A percentile compares a stretch with the other conserved stretches of the same genome.
phyloP scores from a whole-genome alignment of 1,284 basidiomycete genomes.

The Ceratobasidium sp. region DNA sequence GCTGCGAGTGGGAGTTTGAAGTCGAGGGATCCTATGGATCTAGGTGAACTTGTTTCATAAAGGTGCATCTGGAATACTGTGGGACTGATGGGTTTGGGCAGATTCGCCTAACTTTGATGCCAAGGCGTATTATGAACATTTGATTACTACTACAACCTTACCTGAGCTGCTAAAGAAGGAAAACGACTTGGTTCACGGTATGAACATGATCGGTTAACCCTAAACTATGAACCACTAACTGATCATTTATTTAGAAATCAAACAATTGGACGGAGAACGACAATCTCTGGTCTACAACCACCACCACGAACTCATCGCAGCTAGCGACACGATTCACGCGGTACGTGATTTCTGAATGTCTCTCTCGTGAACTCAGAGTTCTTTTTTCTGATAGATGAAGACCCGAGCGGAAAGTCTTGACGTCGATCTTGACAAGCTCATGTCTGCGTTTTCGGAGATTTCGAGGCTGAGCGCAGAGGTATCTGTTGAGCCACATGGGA shows the following conservation, averaged over 20 bases:
- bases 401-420: constrained; percentile 85
- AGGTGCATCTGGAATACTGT: no score
- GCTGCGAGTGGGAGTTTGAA: constrained; percentile 72
- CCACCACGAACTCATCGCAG: constrained; percentile 93
- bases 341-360: constrained; percentile 62
- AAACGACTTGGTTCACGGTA: constrained; percentile 81
- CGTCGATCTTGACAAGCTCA: constrained; percentile 82
- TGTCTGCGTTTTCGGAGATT: constrained; percentile 85
- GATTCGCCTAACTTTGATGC: constrained; percentile 87
- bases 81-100: constrained; percentile 54
- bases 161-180: constrained; percentile 79
- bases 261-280: constrained; percentile 87
- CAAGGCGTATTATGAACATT: constrained; percentile 84
- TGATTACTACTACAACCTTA: constrained; percentile 83
- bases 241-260: constrained; percentile 72
- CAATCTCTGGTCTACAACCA: constrained; percentile 95
- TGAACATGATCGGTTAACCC: constrained; percentile 23
- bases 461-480: constrained; percentile 81
- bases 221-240: not conserved
- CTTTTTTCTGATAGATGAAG: constrained; percentile 74
- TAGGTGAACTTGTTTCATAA: constrained; percentile 64
- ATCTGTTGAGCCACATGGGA: constrained; percentile 61
- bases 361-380: not conserved
- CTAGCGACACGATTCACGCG: constrained; percentile 89
- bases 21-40: constrained; percentile 80